Conservation (phyloP, 768 basidiomycete genomes). For the Collybia sordida region DNA sequence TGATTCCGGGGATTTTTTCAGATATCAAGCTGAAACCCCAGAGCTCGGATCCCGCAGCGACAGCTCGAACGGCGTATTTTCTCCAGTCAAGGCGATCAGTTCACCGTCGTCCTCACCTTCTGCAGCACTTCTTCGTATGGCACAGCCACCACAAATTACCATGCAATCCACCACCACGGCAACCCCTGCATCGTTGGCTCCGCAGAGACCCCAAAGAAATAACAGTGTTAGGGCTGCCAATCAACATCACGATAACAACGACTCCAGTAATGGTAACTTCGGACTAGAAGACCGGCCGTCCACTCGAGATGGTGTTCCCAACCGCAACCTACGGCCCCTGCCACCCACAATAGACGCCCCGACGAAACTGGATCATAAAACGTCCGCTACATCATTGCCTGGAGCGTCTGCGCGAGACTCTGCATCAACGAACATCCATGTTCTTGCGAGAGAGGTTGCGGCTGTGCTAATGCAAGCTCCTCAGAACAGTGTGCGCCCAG, state of each 20-base stretch:
- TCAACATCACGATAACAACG: background rate
- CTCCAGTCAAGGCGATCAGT: background rate
- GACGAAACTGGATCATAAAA: background rate
- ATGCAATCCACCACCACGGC: slow-evolving; percentile 1
- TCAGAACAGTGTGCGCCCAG: background rate
- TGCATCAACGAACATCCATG: slow-evolving; percentile 15
- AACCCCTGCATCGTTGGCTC: background rate
- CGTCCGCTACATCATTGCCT: background rate
- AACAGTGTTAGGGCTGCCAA: background rate
- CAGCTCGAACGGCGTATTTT: background rate
- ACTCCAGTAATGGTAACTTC: background rate
- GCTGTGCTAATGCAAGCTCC: slow-evolving; percentile 21
- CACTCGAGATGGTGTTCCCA: background rate
- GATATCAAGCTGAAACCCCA: slow-evolving; percentile 12
- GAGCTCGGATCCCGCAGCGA: background rate
- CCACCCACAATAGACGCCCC: background rate
- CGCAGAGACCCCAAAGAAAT: background rate
- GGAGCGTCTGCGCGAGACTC: background rate
- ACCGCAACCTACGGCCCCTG: background rate
- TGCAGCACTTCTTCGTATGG: background rate
- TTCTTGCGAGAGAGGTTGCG: slow-evolving; percentile 29
- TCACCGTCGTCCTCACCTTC: background rate
- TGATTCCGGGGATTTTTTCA: slow-evolving; percentile 13
- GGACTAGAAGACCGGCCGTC: background rate
- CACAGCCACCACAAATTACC: background rate